These are phyloP conservation scores for Lonicera japonica DNA, from an alignment of 129 eudicot species.

Conservation along the genomic window DNA sequence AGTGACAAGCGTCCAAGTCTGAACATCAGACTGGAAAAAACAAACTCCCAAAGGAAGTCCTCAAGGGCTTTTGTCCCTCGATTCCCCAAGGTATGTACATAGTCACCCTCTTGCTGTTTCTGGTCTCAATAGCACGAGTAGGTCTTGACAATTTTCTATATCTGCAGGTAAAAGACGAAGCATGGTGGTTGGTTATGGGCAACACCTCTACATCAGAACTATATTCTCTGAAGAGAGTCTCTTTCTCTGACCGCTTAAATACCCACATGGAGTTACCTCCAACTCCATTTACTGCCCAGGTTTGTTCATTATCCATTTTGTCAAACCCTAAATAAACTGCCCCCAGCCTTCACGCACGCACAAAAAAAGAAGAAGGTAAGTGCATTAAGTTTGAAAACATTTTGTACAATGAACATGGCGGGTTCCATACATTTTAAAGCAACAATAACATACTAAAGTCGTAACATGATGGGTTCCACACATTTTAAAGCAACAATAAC, in stretches of 20 bases:
- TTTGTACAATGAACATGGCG: neutral
- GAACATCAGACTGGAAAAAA: conserved; percentile 61
- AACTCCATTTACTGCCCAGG: conserved; percentile 46
- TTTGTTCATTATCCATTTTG: conserved; percentile 9
- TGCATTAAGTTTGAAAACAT: no score
- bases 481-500: no score
- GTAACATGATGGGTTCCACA: neutral
- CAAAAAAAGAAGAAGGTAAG: no score
- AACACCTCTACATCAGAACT: conserved; percentile 74
- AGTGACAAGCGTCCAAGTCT: conserved; percentile 24
- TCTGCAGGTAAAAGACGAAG: conserved; percentile 80
- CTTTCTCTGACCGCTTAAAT: conserved; percentile 54
- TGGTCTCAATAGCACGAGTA: neutral
- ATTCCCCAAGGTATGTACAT: conserved; percentile 60
- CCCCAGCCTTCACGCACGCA: no score
- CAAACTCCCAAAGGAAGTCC: conserved; percentile 40
- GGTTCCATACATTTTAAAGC: no score
- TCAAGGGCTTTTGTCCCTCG: conserved; percentile 80
- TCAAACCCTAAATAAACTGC: no score
- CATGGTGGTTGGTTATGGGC: conserved; percentile 90
- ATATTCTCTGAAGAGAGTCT: conserved; percentile 70
- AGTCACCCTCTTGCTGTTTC: neutral
- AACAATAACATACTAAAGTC: no score
- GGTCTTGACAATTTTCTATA: conserved; percentile 6
- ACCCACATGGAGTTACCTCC: conserved; percentile 79